Evolutionary conservation across 768 basidiomycete species (phyloP).

Genomic region (Suillus spraguei): DNA sequence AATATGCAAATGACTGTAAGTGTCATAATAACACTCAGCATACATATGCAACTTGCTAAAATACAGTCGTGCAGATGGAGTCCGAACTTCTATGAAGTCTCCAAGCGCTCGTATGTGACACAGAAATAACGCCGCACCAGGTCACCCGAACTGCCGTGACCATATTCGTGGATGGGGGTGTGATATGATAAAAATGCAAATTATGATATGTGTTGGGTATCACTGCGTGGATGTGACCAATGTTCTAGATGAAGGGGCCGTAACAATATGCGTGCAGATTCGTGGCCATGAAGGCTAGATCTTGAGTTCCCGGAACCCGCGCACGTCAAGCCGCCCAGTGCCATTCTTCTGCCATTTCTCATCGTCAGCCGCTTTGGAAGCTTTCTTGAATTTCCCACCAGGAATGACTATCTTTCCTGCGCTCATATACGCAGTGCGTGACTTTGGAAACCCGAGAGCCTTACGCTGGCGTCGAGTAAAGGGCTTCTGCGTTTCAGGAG

Average conservation of each 20-base stretch:
- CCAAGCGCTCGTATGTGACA: conserved; percentile 1
- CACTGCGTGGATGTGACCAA: conserved; percentile 7
- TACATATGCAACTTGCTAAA: background rate
- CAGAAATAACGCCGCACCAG: background rate
- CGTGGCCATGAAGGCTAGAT: conserved; percentile 42
- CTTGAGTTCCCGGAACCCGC: conserved; percentile 78
- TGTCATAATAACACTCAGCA: background rate
- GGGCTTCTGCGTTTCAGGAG: conserved; percentile 38
- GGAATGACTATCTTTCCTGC: conserved; percentile 67
- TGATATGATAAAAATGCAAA: conserved; percentile 1
- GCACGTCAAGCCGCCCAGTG: conserved; percentile 70
- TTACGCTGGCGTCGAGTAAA: conserved; percentile 72
- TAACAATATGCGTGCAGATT: conserved; percentile 11
- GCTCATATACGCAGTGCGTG: conserved; percentile 38
- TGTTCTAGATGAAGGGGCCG: conserved; percentile 7
- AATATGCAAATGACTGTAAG: background rate
- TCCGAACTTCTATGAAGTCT: conserved; percentile 6
- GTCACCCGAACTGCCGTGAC: conserved; percentile 1
- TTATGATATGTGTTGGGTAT: conserved; percentile 8
- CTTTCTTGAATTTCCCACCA: conserved; percentile 52
- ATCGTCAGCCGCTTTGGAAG: conserved; percentile 33
- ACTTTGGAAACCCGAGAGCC: conserved; percentile 66
- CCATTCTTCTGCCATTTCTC: conserved; percentile 69
- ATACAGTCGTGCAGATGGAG: conserved; percentile 3
- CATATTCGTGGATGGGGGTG: conserved; percentile 1